Percentiles rank a stretch among this genome's conserved stretches.
These are phyloP conservation scores for Solanum infundibuliforme DNA, from an alignment of 257 asterid genomes.

Conservation along the genomic window DNA sequence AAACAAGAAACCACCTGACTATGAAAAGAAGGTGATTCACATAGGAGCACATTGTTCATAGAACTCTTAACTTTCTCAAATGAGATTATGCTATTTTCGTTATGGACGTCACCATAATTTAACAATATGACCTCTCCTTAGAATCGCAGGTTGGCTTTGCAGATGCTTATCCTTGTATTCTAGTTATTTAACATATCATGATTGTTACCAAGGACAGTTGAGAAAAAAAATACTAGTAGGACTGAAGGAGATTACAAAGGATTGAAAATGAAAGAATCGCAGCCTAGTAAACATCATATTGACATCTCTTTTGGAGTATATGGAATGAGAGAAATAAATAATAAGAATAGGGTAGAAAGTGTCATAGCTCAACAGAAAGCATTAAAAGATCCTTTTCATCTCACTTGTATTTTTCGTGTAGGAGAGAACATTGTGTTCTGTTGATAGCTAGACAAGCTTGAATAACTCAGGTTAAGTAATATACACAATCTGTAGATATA, in stretches of 20 bases:
- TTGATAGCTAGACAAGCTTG: not conserved
- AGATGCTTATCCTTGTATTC: not conserved
- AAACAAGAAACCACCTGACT: not conserved
- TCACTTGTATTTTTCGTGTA: not conserved
- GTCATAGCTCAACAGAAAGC: not conserved
- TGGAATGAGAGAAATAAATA: not conserved
- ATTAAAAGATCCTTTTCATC: not conserved
- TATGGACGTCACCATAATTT: not conserved
- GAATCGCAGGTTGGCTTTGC: not conserved
- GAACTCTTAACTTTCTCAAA: not conserved
- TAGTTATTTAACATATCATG: not conserved
- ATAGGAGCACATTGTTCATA: not conserved
- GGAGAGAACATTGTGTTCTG: not conserved
- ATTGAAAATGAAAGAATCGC: not conserved
- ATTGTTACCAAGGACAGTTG: not conserved
- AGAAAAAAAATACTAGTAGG: not conserved
- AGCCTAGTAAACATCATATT: not conserved
- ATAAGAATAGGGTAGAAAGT: not conserved
- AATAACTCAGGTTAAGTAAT: not conserved
- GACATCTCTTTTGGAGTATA: not conserved
- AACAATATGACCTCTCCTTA: not conserved
- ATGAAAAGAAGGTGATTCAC: not conserved
- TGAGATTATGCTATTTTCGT: not conserved
- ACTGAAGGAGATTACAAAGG: not conserved
- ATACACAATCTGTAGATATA: not conserved